phyloP scores from a whole-genome alignment of 2,329 filamentous ascomycete genomes.

The Mollisiaceae sp. region DNA sequence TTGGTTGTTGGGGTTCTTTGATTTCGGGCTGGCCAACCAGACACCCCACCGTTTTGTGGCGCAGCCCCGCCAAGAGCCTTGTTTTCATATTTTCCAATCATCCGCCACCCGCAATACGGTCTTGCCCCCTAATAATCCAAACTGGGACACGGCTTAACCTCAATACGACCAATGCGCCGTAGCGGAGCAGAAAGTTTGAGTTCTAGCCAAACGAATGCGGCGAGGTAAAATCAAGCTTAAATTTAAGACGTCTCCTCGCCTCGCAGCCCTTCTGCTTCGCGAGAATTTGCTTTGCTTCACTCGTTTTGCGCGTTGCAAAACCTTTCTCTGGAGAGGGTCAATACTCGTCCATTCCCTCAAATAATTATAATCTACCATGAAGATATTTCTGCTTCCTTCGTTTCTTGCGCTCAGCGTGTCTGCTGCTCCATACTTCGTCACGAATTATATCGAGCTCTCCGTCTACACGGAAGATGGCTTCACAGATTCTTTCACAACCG shows the following conservation, averaged over 20 bases:
- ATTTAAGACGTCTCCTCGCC: conserved; percentile 7
- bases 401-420: conserved; percentile 22
- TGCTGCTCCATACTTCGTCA: conserved; percentile 33
- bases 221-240: conserved; percentile 16
- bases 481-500: conserved; percentile 11
- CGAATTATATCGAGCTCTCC: conserved; percentile 30
- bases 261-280: background rate
- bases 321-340: conserved; percentile 26
- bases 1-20: too few species aligned
- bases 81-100: background rate
- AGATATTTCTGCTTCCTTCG: conserved; percentile 13
- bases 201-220: conserved; percentile 4
- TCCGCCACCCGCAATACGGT: background rate
- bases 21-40: background rate
- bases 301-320: conserved; percentile 7
- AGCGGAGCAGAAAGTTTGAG: background rate
- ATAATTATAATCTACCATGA: conserved; percentile 18
- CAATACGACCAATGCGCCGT: background rate
- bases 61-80: background rate
- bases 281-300: conserved; percentile 12
- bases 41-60: background rate
- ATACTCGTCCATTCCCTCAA: conserved; percentile 25
- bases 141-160: background rate
- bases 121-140: conserved; percentile 1
- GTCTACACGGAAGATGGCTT: conserved; percentile 23